Percentiles rank a stretch among this genome's conserved stretches.
phyloP scores from a whole-genome alignment of 2,329 filamentous ascomycete species.

The Coniochaeta hoffmannii region DNA sequence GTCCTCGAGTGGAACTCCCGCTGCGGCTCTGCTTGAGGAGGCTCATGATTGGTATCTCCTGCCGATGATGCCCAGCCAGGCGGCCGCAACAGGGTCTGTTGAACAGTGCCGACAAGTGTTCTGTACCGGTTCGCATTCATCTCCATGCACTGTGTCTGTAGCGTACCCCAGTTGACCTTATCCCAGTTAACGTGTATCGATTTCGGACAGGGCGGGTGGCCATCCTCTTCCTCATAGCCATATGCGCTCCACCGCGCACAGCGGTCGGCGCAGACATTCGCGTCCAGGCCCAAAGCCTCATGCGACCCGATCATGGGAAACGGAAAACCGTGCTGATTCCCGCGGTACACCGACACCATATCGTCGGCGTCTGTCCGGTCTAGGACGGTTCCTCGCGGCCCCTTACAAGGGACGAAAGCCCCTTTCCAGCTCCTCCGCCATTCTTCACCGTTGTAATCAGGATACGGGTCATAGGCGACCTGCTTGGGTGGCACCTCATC shows the following conservation, averaged over 20 bases:
- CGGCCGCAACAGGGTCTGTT: background rate
- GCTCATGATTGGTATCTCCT: background rate
- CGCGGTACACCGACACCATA: constrained; percentile 3
- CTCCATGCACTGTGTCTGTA: constrained; percentile 58
- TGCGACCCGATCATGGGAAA: constrained; percentile 2
- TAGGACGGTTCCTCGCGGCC: background rate
- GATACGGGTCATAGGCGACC: constrained; percentile 4
- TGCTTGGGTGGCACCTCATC: background rate
- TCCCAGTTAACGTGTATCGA: constrained; percentile 43
- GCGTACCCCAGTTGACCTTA: constrained; percentile 57
- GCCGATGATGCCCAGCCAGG: background rate
- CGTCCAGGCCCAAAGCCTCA: background rate
- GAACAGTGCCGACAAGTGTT: background rate
- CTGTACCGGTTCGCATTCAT: constrained; percentile 57
- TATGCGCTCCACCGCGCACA: background rate
- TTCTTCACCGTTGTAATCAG: constrained; percentile 1
- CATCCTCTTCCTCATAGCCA: background rate
- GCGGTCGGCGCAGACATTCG: constrained; percentile 2
- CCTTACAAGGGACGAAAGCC: background rate
- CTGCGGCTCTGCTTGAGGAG: background rate
- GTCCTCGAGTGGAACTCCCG: background rate
- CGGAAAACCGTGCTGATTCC: constrained; percentile 3
- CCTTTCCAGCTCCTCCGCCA: constrained; percentile 1
- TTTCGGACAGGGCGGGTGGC: background rate
- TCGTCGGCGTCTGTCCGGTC: background rate